Base-by-base conservation (phyloP, 1,139 yeast genomes). In the Lodderomyces margitis region DNA sequence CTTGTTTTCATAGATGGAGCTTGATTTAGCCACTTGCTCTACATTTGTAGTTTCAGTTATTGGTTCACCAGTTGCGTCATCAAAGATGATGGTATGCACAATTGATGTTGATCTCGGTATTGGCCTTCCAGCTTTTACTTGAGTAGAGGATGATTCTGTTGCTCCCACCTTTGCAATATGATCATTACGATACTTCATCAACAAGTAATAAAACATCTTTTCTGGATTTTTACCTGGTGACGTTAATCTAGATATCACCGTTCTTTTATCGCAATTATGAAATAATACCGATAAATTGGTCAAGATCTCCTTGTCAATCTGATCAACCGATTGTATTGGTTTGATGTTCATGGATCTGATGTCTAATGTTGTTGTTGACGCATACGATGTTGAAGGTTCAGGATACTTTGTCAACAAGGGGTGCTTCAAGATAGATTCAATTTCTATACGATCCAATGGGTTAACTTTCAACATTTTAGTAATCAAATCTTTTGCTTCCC, bases 401-500 rank as follows among this genome's bases (percentile, higher is more conserved):
- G 87, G 85, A 62, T 92, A 89, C 59, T 88, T 89, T 10, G 68
- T 68, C 46, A 92, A 66, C 44, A 94, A 70, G 3, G 97, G 96
- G 64, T 92, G 98, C 3, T 62, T 65, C 47, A 87, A 66, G 47
- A 92, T 87, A 40, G 81, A 81, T 32, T 73, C 75, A 55, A 92
- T 87, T 27, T 83, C 72, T 46, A 92, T 85, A 61, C 99, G 78
- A 37, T 81, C 78, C 9, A 61, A 64, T 8, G 99, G 98, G 50
- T 88, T 78, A 2, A 88, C 91, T 38, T 79, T 79, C 42, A 92
- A 72, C 88, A 92, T 92, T 52, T 76, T 76, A 48, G 85, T 71
- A 42, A 92, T 89, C 49, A 92, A 74, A 61, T 92, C 96, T 53
- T 80, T 80, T 4, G 98, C 98, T 53, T 91, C 96, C 44, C 70